These are phyloP conservation scores for Hypsizygus marmoreus DNA, from an alignment of 768 basidiomycete genomes.

Conservation along the genomic window DNA sequence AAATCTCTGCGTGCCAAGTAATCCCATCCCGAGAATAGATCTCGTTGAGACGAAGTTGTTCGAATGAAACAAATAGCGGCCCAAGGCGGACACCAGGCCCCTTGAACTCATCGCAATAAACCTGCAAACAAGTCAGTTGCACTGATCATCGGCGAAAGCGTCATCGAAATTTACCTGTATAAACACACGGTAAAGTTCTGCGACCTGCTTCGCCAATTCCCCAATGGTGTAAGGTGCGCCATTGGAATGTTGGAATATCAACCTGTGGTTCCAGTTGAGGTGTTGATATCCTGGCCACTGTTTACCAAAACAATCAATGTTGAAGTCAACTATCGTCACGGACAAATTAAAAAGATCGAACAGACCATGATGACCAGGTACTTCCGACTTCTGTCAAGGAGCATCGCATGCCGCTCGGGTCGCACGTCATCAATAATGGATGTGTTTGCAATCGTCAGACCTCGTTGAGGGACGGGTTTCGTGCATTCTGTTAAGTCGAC, in stretches of 20 bases:
- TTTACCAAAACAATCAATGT: not conserved
- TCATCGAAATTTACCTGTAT: not conserved
- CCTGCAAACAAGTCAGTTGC: too few relatives aligned
- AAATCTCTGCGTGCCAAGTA: too few relatives aligned
- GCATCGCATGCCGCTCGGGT: not conserved
- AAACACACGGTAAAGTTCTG: not conserved
- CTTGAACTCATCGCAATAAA: slow-evolving; percentile 2
- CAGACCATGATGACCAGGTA: not conserved
- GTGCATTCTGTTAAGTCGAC: not conserved
- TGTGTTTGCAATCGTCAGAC: not conserved
- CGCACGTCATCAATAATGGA: not conserved
- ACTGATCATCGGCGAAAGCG: too few relatives aligned
- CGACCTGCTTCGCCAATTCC: not conserved
- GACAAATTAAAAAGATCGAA: not conserved
- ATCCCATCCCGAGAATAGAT: too few relatives aligned
- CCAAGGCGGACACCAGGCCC: slow-evolving; percentile 10
- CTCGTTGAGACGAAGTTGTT: slow-evolving; percentile 5
- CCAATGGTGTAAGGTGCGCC: not conserved
- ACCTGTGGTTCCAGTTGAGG: not conserved
- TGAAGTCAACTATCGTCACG: not conserved
- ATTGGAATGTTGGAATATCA: not conserved
- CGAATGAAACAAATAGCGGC: slow-evolving; percentile 3
- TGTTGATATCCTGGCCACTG: slow-evolving; percentile 2
- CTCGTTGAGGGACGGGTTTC: not conserved
- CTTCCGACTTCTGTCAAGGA: not conserved